Conservation (phyloP, 2,329 filamentous ascomycete genomes). For the Alternaria longipes region DNA sequence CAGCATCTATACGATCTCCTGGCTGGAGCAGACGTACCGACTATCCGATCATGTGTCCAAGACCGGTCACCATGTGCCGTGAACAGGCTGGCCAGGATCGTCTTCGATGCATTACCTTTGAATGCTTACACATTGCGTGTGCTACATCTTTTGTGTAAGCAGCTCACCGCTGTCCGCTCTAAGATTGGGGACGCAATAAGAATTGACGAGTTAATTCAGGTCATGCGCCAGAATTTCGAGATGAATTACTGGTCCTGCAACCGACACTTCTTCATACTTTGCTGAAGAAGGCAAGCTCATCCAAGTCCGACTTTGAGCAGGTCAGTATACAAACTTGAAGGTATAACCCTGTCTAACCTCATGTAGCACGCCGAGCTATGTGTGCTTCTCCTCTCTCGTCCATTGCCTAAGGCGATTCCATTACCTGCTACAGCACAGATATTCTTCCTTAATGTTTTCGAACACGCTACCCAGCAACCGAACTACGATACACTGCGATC, state of each 20-base stretch:
- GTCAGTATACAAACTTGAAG: conserved; percentile 27
- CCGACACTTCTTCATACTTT: conserved; percentile 45
- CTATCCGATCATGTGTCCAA: conserved; percentile 57
- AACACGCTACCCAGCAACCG: conserved; percentile 36
- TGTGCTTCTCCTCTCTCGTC: conserved; percentile 44
- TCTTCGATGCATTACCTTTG: conserved; percentile 61
- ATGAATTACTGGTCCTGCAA: conserved; percentile 41
- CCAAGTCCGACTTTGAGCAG: conserved; percentile 41
- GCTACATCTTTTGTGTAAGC: conserved; percentile 59
- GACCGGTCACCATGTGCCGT: conserved; percentile 61
- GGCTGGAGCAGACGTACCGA: conserved; percentile 40
- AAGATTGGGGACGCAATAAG: not conserved
- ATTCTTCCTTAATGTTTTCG: conserved; percentile 48
- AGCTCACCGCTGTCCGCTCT: conserved; percentile 5
- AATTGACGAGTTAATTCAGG: conserved; percentile 37
- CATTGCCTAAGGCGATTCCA: conserved; percentile 40
- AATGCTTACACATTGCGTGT: conserved; percentile 62
- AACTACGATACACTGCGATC: conserved; percentile 36
- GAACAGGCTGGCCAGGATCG: conserved; percentile 50
- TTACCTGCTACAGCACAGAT: conserved; percentile 46
- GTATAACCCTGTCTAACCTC: conserved; percentile 4
- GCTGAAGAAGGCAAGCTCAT: conserved; percentile 44
- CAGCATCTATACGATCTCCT: conserved; percentile 51
- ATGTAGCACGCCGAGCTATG: conserved; percentile 42
- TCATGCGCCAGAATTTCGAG: conserved; percentile 42